Evolutionary conservation across 148 eudicot species (phyloP).

Genomic region (Drosera capensis): DNA sequence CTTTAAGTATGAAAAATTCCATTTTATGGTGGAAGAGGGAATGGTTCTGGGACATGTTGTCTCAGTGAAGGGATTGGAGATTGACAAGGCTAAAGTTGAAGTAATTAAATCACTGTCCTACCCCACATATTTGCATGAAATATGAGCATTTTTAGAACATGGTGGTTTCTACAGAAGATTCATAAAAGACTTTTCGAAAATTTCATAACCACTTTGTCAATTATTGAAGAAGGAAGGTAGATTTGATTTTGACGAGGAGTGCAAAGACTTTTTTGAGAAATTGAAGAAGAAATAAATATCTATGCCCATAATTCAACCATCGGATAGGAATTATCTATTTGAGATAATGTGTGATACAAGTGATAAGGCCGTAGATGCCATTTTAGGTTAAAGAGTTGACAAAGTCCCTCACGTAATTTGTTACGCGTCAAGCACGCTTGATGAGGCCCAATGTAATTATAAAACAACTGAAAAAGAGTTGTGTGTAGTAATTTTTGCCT

Average conservation of each 20-base stretch:
- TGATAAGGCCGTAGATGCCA: not conserved
- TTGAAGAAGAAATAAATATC: not conserved
- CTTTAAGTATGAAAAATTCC: not conserved
- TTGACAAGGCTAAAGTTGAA: too few relatives aligned
- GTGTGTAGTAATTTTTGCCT: not conserved
- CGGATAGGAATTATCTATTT: slow-evolving; percentile 1
- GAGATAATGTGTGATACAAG: slow-evolving; percentile 5
- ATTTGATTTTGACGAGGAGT: not conserved
- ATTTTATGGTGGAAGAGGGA: too few relatives aligned
- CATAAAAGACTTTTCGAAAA: not conserved
- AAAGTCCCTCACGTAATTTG: not conserved
- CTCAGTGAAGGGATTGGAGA: too few relatives aligned
- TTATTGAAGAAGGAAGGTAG: not conserved
- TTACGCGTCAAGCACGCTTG: too few relatives aligned
- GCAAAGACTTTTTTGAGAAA: not conserved
- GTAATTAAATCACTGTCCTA: too few relatives aligned
- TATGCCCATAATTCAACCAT: not conserved
- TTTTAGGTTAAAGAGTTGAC: not conserved
- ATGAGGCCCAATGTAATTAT: not conserved
- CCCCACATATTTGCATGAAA: too few relatives aligned
- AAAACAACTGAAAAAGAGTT: not conserved
- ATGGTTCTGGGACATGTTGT: too few relatives aligned
- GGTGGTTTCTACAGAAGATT: not conserved
- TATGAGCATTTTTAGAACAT: too few relatives aligned
- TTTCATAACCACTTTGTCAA: not conserved